Evolutionary conservation across 1,139 yeast species (phyloP), one percentile per base, ranked within the genome.

Genomic region (Yamadazyma dushanensis): DNA sequence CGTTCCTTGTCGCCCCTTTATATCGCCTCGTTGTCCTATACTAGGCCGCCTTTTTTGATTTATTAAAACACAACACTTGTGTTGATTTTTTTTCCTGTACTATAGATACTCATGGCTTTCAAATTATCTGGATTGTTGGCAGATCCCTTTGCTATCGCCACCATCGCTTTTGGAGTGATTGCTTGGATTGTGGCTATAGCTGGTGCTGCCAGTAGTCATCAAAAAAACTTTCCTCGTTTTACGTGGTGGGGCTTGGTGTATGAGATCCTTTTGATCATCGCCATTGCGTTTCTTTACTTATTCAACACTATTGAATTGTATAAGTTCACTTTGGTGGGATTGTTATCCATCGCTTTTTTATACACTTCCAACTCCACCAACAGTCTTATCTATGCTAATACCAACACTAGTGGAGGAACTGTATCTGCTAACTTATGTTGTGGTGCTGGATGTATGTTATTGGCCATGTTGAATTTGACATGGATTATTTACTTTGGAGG

Each of bases 231-330:
- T 82, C 56, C 97, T 96, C 77, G 80, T 46, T 85, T 92, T 59
- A 77, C 94, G 7, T 92, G 98, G 98, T 92, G 98, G 98, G 96
- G 96, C 3, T 62, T 92, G n/a, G 92, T 85, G 6, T 92, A 80
- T 54, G 80, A 92, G 62, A 66, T 89, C 23, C 47, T 85, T 24
- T 54, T 88, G 26, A 73, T 86, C 20, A 39, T 69, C 6, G 59
- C 75, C 23, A 70, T 89, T 34, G 61, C 81, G 19, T 54, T 78
- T 28, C 66, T 87, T 25, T 84, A 88, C 50, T 71, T 82, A 38
- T 76, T 78, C 51, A 83, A 85, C 58, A 66, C 80, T 35, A 70
- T 87, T 40, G 89, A 85, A 54, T 73, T 79, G 45, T 88, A 92
- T 63, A 77, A 85, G 44, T 66, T 76, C 47, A 80, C 84, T 17